A percentile compares a stretch with the other conserved stretches of the same genome.
These are phyloP conservation scores for Rosa multiflora DNA, from an alignment of 306 rosid genomes.

Conservation along the genomic window DNA sequence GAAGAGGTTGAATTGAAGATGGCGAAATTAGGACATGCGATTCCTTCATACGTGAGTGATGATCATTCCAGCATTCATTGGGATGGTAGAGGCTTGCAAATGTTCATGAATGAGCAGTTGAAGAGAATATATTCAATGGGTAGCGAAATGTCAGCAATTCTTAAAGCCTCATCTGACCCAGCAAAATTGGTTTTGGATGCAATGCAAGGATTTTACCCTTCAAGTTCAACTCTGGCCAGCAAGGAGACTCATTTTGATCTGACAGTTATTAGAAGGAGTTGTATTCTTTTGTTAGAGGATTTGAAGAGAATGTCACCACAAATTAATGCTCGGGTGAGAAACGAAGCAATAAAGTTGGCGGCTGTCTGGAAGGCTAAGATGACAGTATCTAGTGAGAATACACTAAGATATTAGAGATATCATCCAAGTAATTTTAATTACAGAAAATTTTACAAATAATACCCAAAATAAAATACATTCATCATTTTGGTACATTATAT, in stretches of 20 bases:
- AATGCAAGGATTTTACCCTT: slow-evolving; percentile 29
- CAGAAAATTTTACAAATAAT: too few species aligned
- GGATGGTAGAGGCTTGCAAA: slow-evolving; percentile 5
- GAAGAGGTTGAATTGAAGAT: not conserved
- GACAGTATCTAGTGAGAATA: slow-evolving; percentile 10
- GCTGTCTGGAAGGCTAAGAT: slow-evolving; percentile 40
- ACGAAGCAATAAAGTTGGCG: slow-evolving; percentile 39
- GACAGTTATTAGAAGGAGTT: slow-evolving; percentile 14
- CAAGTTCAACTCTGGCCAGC: not conserved
- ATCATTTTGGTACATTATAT: too few species aligned
- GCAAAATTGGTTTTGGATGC: slow-evolving; percentile 41
- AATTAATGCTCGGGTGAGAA: slow-evolving; percentile 29
- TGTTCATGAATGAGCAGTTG: not conserved
- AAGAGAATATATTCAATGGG: slow-evolving; percentile 12
- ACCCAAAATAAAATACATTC: too few species aligned
- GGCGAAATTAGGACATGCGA: not conserved
- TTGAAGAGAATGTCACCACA: slow-evolving; percentile 32
- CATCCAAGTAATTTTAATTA: too few species aligned
- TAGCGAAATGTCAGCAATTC: not conserved
- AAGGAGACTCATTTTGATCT: too few species aligned
- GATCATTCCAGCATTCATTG: not conserved
- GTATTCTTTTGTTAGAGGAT: slow-evolving; percentile 36
- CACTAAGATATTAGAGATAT: too few species aligned
- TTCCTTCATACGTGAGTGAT: not conserved
- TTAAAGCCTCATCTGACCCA: slow-evolving; percentile 18